Base-by-base conservation (phyloP, 2,329 filamentous ascomycete genomes). In the Exophiala sp. region DNA sequence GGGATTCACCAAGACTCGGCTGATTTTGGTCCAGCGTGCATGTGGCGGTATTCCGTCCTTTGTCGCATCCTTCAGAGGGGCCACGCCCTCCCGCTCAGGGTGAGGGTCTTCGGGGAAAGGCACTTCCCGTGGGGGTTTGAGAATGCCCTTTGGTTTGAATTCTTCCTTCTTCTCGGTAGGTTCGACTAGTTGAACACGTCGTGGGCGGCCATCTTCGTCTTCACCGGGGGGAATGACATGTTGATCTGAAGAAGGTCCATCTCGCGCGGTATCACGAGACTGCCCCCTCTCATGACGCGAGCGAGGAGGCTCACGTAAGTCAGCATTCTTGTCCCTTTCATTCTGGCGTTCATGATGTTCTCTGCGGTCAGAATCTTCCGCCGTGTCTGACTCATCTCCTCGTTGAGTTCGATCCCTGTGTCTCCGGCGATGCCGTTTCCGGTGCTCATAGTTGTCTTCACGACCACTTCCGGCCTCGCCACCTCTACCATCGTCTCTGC, bases 11-110 rank as follows among this genome's bases (percentile, higher is more conserved):
- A 95, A 78, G 58, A 85, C 82, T 49, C 90, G 82, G 64, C 85
- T 87, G 64, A 97, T 90, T 71, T 93, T 95, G 89, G 88, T 86
- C 32, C 87, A 84, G 47, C 88, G 80, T 27, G 90, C 90, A 50
- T 85, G 86, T 0, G 82, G 70, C 0, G 86, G 86, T 24, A 89
- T 86, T 11, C 54, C 54, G 55, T 83, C 81, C 64, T 82, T 82
- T 66, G 85, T 82, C 42, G 87, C 83, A 64, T 95, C 88, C 69
- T 95, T 95, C 64, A 95, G 80, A n/a, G 90, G 90, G 1, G 90
- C 89, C 5, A 95, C 91, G 13, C 90, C 91, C 66, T 96, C 91
- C 16, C 90, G 80, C 29, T 94, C 77, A 0, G 88, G 85, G 58
- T 89, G 84, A 1, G 81, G 80, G 55, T 95, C 85, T 63, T 96